A percentile compares a stretch with the other conserved stretches of the same genome.
These are phyloP conservation scores for Neospermospora avenae DNA, from an alignment of 2,329 filamentous ascomycete genomes.

Conservation along the genomic window DNA sequence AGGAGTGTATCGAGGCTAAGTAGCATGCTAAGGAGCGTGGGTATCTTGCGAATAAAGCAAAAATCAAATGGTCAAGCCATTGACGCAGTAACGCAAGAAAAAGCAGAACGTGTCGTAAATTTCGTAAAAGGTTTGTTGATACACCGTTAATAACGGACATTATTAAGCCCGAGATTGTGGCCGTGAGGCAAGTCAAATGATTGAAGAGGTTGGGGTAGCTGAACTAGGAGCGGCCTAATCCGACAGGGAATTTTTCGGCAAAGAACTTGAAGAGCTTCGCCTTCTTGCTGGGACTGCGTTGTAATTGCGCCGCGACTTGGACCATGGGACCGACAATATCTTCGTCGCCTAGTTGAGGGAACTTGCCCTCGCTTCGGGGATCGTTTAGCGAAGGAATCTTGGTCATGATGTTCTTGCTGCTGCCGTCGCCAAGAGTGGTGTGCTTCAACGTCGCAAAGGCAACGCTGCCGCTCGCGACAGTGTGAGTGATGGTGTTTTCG, in stretches of 20 bases:
- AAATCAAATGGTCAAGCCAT: conserved; percentile 3
- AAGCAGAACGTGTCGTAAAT: conserved; percentile 7
- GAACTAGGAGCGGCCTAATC: conserved; percentile 26
- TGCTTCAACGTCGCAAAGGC: conserved; percentile 43
- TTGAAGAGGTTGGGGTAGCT: too few relatives aligned
- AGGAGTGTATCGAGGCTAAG: conserved; percentile 6
- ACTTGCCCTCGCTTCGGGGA: conserved; percentile 70
- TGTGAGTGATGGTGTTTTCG: conserved; percentile 57
- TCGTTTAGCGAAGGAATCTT: conserved; percentile 68
- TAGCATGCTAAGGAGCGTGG: conserved; percentile 32
- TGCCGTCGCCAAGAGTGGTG: conserved; percentile 44
- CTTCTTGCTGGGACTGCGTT: conserved; percentile 33
- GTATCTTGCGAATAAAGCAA: conserved; percentile 10
- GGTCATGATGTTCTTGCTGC: conserved; percentile 48
- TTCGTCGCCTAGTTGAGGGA: conserved; percentile 81
- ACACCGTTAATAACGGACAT: conserved; percentile 5
- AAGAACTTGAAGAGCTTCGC: conserved; percentile 34
- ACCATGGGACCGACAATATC: conserved; percentile 92
- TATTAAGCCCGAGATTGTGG: neutral
- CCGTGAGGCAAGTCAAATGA: conserved; percentile 8
- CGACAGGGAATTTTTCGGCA: conserved; percentile 34
- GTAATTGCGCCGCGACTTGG: conserved; percentile 33
- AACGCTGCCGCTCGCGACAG: conserved; percentile 41
- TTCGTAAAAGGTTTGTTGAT: conserved; percentile 15
- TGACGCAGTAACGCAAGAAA: conserved; percentile 11